Percentiles rank a stretch among this genome's conserved stretches.
These are phyloP conservation scores for Trichoderma sp. DNA, from an alignment of 2,329 filamentous ascomycete species.

Conservation along the genomic window DNA sequence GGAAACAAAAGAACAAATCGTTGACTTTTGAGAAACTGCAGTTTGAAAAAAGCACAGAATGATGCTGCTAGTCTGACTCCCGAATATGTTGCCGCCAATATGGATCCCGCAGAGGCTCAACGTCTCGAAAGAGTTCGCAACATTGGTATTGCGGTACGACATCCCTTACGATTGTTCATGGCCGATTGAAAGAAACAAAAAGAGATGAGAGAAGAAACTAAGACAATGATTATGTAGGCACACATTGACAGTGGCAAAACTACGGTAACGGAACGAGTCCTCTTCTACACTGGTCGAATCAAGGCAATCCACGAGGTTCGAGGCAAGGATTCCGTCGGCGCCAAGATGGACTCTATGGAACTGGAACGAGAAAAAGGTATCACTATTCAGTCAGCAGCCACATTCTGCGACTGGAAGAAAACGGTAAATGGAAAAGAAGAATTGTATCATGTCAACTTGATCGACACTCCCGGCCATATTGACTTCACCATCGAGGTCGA, in stretches of 20 bases:
- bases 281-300: constrained; percentile 97
- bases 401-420: constrained; percentile 96
- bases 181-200: not conserved
- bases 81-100: constrained; percentile 72
- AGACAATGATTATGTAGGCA: constrained; percentile 57
- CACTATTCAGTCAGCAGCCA: constrained; percentile 97
- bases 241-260: constrained; percentile 99
- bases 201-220: not conserved
- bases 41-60: constrained; percentile 58
- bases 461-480: constrained; percentile 97
- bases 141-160: constrained; percentile 88
- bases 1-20: not conserved
- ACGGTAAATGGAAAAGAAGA: constrained; percentile 81
- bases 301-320: constrained; percentile 97
- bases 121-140: constrained; percentile 85
- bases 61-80: constrained; percentile 56
- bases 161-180: not conserved
- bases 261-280: constrained; percentile 91
- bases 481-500: constrained; percentile 99
- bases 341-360: constrained; percentile 99
- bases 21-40: constrained; percentile 30
- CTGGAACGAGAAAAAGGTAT: constrained; percentile 98
- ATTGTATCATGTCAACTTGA: constrained; percentile 96
- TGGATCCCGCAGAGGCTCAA: constrained; percentile 76
- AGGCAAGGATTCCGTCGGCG: constrained; percentile 90